Evolutionary conservation across 2,329 filamentous ascomycete species (phyloP).

Genomic region (Escovopsis sp.): DNA sequence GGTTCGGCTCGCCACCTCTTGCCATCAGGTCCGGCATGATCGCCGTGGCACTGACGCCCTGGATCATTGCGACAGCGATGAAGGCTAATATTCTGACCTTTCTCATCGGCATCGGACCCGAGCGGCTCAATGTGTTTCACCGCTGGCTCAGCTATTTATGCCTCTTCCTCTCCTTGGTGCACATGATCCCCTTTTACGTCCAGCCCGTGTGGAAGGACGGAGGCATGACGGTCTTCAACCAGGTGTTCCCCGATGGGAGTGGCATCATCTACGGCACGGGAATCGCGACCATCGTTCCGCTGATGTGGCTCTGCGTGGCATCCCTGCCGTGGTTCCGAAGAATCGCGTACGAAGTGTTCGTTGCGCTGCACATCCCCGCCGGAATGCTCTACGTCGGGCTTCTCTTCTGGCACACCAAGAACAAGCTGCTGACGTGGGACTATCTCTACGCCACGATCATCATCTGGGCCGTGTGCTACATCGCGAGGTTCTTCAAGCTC

Average conservation of each 20-base stretch:
- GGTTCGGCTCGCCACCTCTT: conserved; percentile 73
- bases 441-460: conserved; percentile 72
- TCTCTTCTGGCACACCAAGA: conserved; percentile 92
- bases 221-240: conserved; percentile 54
- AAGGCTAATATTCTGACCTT: conserved; percentile 78
- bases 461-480: conserved; percentile 65
- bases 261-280: conserved; percentile 76
- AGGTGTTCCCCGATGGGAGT: conserved; percentile 49
- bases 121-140: conserved; percentile 84
- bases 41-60: conserved; percentile 78
- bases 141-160: conserved; percentile 84
- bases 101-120: conserved; percentile 80
- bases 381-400: conserved; percentile 68
- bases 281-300: conserved; percentile 64
- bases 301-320: conserved; percentile 70
- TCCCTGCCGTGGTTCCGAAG: conserved; percentile 68
- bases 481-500: conserved; percentile 64
- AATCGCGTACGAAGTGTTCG: conserved; percentile 74
- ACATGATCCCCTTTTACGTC: conserved; percentile 79
- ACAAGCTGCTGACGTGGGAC: conserved; percentile 78
- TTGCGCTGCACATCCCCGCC: conserved; percentile 67
- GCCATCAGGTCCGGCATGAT: conserved; percentile 86
- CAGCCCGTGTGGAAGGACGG: conserved; percentile 75
- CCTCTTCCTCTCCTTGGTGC: conserved; percentile 66
- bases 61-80: conserved; percentile 81